Evolutionary conservation across 2,329 filamentous ascomycete species (phyloP), one percentile per base, ranked within the genome.

Genomic region (Monosporascus sp.): DNA sequence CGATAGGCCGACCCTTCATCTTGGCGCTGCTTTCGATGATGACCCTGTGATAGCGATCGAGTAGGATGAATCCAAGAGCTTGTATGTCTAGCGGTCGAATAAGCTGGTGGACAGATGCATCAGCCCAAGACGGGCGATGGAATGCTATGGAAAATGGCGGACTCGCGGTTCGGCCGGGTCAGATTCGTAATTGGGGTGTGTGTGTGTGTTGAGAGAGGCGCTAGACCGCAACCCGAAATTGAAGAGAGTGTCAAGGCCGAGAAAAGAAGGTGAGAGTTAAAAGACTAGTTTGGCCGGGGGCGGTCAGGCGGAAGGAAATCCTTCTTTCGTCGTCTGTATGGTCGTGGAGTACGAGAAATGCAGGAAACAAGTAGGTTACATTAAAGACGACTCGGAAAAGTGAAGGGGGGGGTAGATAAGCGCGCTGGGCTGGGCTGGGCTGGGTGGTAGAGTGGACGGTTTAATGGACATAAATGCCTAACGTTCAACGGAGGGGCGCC

Each of bases 1-100:
- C 86, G 64, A 90, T 77, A 45, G 85, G 79, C 48, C 81, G 81
- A 63, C 86, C 84, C 72, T 87, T 89, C 88, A 92, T 92, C 51
- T 65, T 75, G 68, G 50, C 56, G 53, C 48, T 28, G 38, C 31
- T 35, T 35, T 48, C 31, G 38, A 7, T 18, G 37, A 37, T 9
- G 24, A 24, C 43, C 44, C 35, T 38, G 44, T 24, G 24, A 22
- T 24, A 50, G 52, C 48, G 58, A 46, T 47, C 20, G 35, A 46
- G 41, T 46, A 49, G 46, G 31, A 51, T 18, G 37, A 50, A 24
- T 49, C 31, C 49, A 38, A 37, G 41, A 50, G n/a, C 47, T 11
- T 14, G 43, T 14, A n/a, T 11, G 15, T 35, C n/a, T 26, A 26
- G 9, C 22, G 24, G 43, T 14, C 24, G 15, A 31, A 46, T 8